Base-by-base conservation (phyloP, 1,284 basidiomycete species). In the Sphagnurus paluster region DNA sequence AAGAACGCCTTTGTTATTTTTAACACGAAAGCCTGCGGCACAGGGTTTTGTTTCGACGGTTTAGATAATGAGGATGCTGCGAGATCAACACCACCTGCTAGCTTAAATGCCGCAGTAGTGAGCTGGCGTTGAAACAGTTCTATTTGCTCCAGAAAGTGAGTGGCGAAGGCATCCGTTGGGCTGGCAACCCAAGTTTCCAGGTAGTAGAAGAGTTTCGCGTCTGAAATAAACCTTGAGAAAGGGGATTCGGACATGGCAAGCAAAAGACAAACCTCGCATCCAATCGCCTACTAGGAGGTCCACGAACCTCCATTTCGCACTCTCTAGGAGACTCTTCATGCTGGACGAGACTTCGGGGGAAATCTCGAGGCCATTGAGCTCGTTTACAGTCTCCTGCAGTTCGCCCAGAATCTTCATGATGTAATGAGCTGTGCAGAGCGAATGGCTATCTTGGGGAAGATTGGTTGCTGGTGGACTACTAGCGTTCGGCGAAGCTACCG, bases 1-100 rank as follows among this genome's bases (percentile, higher is more conserved):
- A 98, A 67, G 67, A 98, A 98, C 0, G 88, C 82, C 52, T 87
- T 89, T 17, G 85, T 87, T 59, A 98, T 88, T 69, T 90, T 90
- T 11, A 73, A 62, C 16, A 79, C 69, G 54, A 85, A 86, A 5
- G 77, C 76, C 30, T 71, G 67, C 3, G 80, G 71, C 32, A 89
- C 70, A 7, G 74, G 63, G 52, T 79, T 76, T 56, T 87, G 84
- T 52, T 80, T 82, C 33, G 71, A 63, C 10, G 74, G 65, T 52
- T 75, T 76, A 23, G 75, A 68, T 2, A 76, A 59, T 0, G 70
- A 67, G 4, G 61, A 64, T 0, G 76, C 66, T 5, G 75, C 66
- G 6, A 81, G 63, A 48, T 90, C 89, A 7, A 86, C 76, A 2
- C 90, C 91, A 32, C 88, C 89, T 2, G 93, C 90, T 35, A 98